Evolutionary conservation across 805 yeast species (phyloP).

Genomic region (Scheffersomyces amazonensis): DNA sequence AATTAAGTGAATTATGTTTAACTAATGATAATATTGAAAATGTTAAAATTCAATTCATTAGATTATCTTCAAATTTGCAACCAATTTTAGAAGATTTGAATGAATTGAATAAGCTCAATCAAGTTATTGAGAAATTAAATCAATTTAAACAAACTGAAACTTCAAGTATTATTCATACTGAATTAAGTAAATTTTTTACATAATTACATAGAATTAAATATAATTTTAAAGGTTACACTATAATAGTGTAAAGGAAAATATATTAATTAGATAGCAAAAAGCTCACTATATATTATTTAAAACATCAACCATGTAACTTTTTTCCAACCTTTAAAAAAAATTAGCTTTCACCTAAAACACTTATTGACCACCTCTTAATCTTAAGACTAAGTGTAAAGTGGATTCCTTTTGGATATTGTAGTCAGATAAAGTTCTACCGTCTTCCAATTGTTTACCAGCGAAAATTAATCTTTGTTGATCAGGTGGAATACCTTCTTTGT

Average conservation of each 20-base stretch:
- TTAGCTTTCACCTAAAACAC: constrained; percentile 16
- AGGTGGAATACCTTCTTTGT: constrained; percentile 99
- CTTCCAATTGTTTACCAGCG: constrained; percentile 99
- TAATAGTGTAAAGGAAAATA: too few relatives aligned
- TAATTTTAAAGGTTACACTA: too few relatives aligned
- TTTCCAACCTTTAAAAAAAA: too few relatives aligned
- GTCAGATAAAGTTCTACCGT: constrained; percentile 95
- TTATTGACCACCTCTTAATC: constrained; percentile 92
- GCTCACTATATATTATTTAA: too few relatives aligned
- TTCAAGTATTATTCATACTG: constrained; percentile 47
- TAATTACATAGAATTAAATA: too few relatives aligned
- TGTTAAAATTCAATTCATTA: constrained; percentile 51
- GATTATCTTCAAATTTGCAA: constrained; percentile 23
- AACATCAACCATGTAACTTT: too few relatives aligned
- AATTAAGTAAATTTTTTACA: constrained; percentile 11
- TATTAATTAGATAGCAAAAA: too few relatives aligned
- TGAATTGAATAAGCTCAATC: constrained; percentile 8
- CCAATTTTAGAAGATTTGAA: constrained; percentile 12
- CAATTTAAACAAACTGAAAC: constrained; percentile 28
- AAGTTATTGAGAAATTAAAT: constrained; percentile 11
- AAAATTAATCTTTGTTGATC: constrained; percentile 97
- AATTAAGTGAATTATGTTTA: constrained; percentile 27
- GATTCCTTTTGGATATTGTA: constrained; percentile 99
- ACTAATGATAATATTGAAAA: constrained; percentile 48
- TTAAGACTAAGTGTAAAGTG: constrained; percentile 90